These are phyloP conservation scores for Jamesozyma spencerorum DNA, from an alignment of 805 yeast genomes.

Conservation along the genomic window DNA sequence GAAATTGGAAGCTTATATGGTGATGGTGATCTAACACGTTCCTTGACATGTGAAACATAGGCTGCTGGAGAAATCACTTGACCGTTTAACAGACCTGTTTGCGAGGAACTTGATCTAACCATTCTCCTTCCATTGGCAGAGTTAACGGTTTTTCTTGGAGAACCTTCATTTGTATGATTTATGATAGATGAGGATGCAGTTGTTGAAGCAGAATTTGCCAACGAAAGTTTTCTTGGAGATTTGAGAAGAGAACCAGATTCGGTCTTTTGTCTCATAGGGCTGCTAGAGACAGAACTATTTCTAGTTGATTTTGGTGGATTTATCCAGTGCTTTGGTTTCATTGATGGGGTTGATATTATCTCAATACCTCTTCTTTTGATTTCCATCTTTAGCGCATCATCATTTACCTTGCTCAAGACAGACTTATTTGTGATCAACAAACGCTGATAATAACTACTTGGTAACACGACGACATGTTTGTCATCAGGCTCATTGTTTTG, in stretches of 20 bases:
- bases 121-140: too few species aligned
- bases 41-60: too few species aligned
- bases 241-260: constrained; percentile 9
- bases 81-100: background rate
- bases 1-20: too few species aligned
- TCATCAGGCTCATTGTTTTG: constrained; percentile 46
- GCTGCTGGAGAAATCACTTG: too few species aligned
- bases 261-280: background rate
- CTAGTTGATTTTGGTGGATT: background rate
- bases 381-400: constrained; percentile 37
- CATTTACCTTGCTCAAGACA: constrained; percentile 37
- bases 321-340: background rate
- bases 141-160: background rate
- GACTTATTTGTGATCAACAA: constrained; percentile 38
- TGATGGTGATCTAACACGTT: too few species aligned
- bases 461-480: constrained; percentile 51
- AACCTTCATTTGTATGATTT: background rate
- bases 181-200: constrained; percentile 5
- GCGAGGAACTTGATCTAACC: background rate
- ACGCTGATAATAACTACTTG: constrained; percentile 54
- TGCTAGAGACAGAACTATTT: background rate
- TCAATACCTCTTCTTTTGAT: constrained; percentile 42
- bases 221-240: constrained; percentile 14
- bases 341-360: background rate
- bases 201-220: constrained; percentile 24